Percentiles rank a stretch among this genome's conserved stretches.
Conservation (phyloP, 176 grass and related monocot genomes). For the Lolium perenne region DNA sequence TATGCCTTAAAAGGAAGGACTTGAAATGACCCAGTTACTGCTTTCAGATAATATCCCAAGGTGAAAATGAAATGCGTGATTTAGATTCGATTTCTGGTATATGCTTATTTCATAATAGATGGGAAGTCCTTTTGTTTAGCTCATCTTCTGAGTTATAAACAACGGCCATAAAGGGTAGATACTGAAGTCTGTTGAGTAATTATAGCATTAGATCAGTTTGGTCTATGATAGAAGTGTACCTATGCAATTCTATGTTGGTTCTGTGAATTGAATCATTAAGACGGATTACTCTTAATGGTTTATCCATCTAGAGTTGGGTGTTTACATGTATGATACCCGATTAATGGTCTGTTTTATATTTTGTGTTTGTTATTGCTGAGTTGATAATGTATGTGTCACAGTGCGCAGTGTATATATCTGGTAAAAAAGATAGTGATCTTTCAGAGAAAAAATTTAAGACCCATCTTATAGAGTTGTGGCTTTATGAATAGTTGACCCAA, state of each 20-base stretch:
- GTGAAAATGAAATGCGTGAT: not conserved
- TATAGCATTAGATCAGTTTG: not conserved
- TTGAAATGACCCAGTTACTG: not conserved
- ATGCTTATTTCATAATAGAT: slow-evolving; percentile 9
- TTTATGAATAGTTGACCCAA: not conserved
- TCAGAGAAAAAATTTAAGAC: not conserved
- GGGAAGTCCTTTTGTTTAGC: not conserved
- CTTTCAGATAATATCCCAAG: too few relatives aligned
- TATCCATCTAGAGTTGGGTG: not conserved
- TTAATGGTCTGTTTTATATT: not conserved
- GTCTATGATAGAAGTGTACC: slow-evolving; percentile 1
- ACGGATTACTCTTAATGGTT: not conserved
- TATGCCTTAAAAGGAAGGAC: not conserved
- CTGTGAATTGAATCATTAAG: not conserved
- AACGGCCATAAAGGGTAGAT: not conserved
- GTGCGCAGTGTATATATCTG: not conserved
- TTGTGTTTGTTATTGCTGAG: not conserved
- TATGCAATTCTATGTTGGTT: not conserved
- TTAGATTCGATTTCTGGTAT: not conserved
- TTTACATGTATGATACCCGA: not conserved
- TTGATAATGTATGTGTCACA: not conserved
- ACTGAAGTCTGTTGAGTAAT: slow-evolving; percentile 17
- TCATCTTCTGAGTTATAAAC: not conserved
- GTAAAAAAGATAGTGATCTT: not conserved
- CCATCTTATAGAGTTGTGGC: not conserved